Conservation (phyloP, 1,139 yeast genomes). For the Protomyces gravidus region DNA sequence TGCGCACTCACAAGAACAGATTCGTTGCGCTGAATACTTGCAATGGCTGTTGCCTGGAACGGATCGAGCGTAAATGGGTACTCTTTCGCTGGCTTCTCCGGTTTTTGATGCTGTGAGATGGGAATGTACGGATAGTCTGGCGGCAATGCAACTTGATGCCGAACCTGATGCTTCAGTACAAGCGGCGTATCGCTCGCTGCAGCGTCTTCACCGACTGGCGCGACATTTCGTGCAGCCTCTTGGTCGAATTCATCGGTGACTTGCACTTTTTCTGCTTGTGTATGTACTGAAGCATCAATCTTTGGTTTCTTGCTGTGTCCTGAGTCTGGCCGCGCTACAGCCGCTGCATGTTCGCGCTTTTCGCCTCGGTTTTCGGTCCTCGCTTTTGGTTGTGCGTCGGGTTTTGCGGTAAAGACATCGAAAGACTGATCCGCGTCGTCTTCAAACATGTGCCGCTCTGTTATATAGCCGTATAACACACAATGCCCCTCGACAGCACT, state of each 20-base stretch:
- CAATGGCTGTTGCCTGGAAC: slow-evolving; percentile 91
- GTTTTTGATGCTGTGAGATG: slow-evolving; percentile 71
- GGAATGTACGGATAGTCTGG: slow-evolving; percentile 84
- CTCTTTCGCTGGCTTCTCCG: slow-evolving; percentile 57
- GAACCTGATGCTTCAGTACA: slow-evolving; percentile 50
- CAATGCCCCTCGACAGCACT: background rate
- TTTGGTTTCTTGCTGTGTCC: slow-evolving; percentile 1
- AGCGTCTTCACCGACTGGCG: slow-evolving; percentile 65
- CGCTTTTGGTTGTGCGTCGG: background rate
- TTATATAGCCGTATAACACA: too few species aligned
- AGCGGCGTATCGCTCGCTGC: slow-evolving; percentile 40
- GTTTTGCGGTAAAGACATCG: background rate
- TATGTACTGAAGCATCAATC: slow-evolving; percentile 3
- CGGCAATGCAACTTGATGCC: slow-evolving; percentile 97
- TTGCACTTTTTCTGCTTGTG: slow-evolving; percentile 13
- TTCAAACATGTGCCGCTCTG: slow-evolving; percentile 1
- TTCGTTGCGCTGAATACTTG: slow-evolving; percentile 89
- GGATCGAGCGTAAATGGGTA: slow-evolving; percentile 93
- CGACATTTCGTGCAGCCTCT: slow-evolving; percentile 84
- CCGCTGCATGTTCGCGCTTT: background rate
- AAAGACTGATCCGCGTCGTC: background rate
- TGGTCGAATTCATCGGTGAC: slow-evolving; percentile 87
- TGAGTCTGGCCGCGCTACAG: background rate
- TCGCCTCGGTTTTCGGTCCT: background rate
- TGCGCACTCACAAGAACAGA: slow-evolving; percentile 98